Evolutionary conservation across 179 eudicot genomes (phyloP).

Genomic region (Silene vulgaris): DNA sequence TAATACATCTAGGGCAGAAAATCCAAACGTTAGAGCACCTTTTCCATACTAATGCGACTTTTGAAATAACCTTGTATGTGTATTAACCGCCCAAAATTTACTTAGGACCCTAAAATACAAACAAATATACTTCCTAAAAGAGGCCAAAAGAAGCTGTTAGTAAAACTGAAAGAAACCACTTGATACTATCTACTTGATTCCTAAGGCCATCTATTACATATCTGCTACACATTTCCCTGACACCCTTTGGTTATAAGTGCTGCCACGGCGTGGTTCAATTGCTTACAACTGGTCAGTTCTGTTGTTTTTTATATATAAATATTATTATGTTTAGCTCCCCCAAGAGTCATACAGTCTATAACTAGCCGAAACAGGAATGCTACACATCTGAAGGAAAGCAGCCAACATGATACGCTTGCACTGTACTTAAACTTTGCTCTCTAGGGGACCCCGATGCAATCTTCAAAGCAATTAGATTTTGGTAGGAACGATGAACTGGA

Average conservation of each 20-base stretch:
- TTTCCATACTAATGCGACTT: too few species aligned
- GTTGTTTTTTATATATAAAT: not conserved
- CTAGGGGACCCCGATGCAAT: conserved; percentile 27
- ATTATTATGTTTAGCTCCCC: not conserved
- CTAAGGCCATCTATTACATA: not conserved
- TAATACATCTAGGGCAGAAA: too few species aligned
- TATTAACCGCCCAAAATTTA: too few species aligned
- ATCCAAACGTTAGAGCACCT: too few species aligned
- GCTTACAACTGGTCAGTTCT: not conserved
- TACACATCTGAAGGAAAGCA: conserved; percentile 67
- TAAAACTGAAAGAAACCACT: not conserved
- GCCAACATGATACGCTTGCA: conserved; percentile 58
- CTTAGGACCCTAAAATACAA: too few species aligned
- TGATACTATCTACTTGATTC: not conserved
- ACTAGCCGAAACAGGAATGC: conserved; percentile 2
- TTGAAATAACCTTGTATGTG: too few species aligned
- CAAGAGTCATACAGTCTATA: conserved; percentile 12
- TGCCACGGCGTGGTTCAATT: not conserved
- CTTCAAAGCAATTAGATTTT: conserved; percentile 38
- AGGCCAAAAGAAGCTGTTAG: not conserved
- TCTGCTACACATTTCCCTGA: not conserved
- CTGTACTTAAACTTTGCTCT: conserved; percentile 31
- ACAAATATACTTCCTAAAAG: not conserved
- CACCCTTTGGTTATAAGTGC: not conserved
- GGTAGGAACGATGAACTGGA: conserved; percentile 73